Conservation (phyloP, 768 basidiomycete genomes). For the Hirschioporus abietinus region DNA sequence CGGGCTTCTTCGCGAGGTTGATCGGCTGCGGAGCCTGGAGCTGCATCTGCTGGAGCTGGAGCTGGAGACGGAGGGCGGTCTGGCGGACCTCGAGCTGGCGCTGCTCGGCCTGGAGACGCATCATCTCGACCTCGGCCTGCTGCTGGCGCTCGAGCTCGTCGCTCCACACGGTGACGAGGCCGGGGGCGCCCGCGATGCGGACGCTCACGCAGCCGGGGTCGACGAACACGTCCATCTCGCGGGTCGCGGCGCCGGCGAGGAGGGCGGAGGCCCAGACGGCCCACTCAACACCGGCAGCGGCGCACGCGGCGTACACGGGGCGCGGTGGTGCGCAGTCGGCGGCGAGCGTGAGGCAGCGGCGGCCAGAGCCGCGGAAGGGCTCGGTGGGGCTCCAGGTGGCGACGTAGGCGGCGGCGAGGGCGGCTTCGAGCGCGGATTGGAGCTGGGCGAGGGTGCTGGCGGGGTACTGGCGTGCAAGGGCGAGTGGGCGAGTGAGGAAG, state of each 20-base stretch:
- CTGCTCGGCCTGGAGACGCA: slow-evolving; percentile 14
- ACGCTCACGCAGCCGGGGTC: slow-evolving; percentile 76
- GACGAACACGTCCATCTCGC: slow-evolving; percentile 73
- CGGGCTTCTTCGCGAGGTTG: background rate
- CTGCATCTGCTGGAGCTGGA: slow-evolving; percentile 15
- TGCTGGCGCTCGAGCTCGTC: slow-evolving; percentile 37
- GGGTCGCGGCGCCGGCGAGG: slow-evolving; percentile 35
- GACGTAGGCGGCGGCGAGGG: slow-evolving; percentile 65
- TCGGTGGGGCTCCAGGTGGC: slow-evolving; percentile 60
- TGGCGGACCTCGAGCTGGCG: slow-evolving; percentile 11
- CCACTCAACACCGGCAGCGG: slow-evolving; percentile 69
- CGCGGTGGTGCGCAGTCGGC: slow-evolving; percentile 62
- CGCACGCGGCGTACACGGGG: slow-evolving; percentile 64
- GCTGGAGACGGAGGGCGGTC: slow-evolving; percentile 18
- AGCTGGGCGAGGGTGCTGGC: slow-evolving; percentile 61
- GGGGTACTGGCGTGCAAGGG: slow-evolving; percentile 45
- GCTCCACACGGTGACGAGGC: slow-evolving; percentile 64
- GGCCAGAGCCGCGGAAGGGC: slow-evolving; percentile 63
- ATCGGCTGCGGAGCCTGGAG: slow-evolving; percentile 13
- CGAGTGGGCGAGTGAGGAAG: slow-evolving; percentile 66
- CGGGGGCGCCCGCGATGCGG: slow-evolving; percentile 38
- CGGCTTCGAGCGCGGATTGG: slow-evolving; percentile 65
- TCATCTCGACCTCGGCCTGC: slow-evolving; percentile 14
- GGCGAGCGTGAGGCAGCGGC: slow-evolving; percentile 70
- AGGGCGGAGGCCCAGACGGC: slow-evolving; percentile 72